Conservation (phyloP, 768 basidiomycete genomes). For the Suillus plorans region DNA sequence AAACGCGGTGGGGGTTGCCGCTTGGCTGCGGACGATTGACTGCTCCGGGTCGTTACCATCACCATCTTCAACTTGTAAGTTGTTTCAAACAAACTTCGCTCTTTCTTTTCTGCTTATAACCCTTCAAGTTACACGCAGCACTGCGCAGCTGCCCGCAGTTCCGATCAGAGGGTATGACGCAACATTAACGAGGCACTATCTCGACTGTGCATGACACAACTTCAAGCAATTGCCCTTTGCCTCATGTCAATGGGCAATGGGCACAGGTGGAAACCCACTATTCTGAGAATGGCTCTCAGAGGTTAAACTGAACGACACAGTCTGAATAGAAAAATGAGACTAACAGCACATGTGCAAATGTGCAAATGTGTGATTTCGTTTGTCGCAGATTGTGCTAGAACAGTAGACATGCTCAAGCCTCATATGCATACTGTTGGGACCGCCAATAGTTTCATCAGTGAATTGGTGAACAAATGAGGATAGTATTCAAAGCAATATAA, state of each 20-base stretch:
- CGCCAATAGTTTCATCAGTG: too few relatives aligned
- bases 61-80: neutral
- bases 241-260: neutral
- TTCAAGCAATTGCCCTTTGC: neutral
- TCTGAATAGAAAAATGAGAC: too few relatives aligned
- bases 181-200: neutral
- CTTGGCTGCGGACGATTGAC: constrained; percentile 12
- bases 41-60: constrained; percentile 7
- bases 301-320: too few relatives aligned
- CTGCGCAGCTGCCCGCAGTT: neutral
- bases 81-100: neutral
- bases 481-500: too few relatives aligned
- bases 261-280: neutral
- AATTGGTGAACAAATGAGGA: too few relatives aligned
- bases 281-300: too few relatives aligned
- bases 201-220: constrained; percentile 2
- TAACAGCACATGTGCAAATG: too few relatives aligned
- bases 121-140: neutral
- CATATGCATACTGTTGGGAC: too few relatives aligned
- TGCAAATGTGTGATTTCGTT: too few relatives aligned
- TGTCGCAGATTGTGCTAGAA: too few relatives aligned
- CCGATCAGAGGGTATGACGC: neutral
- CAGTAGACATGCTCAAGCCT: too few relatives aligned
- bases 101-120: neutral
- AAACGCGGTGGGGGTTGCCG: constrained; percentile 12